These are phyloP conservation scores for Begonia fuchsioides DNA, from an alignment of 306 rosid genomes.

Conservation along the genomic window DNA sequence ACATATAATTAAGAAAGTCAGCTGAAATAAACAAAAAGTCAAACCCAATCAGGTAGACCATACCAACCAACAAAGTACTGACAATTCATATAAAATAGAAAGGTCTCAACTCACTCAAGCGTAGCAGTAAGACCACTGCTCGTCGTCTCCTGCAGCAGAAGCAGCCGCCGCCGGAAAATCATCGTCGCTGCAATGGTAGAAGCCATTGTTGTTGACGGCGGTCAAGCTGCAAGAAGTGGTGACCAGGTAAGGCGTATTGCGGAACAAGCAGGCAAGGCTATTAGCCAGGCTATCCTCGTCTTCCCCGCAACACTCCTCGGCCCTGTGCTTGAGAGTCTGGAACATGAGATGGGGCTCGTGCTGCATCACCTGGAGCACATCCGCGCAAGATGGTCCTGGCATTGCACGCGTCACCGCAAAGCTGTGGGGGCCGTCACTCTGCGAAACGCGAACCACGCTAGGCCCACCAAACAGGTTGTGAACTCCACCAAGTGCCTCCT, in stretches of 20 bases:
- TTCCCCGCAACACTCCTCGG: slow-evolving; percentile 30
- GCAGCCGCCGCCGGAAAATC: slow-evolving; percentile 30
- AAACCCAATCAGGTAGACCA: too few relatives aligned
- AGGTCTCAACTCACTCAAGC: slow-evolving; percentile 23
- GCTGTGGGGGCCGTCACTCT: slow-evolving; percentile 87
- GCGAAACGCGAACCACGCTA: slow-evolving; percentile 72
- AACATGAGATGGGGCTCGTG: slow-evolving; percentile 97
- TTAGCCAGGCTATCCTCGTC: slow-evolving; percentile 28
- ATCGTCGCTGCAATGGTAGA: slow-evolving; percentile 39
- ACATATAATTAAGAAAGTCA: too few relatives aligned
- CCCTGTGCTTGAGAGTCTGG: slow-evolving; percentile 82
- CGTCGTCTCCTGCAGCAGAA: slow-evolving; percentile 33
- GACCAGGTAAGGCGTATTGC: slow-evolving; percentile 62
- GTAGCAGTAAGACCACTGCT: slow-evolving; percentile 51
- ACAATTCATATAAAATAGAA: neutral
- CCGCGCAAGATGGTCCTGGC: slow-evolving; percentile 69
- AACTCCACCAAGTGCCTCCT: slow-evolving; percentile 97
- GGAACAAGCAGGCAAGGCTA: slow-evolving; percentile 44
- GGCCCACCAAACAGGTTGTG: slow-evolving; percentile 95
- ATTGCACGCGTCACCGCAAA: slow-evolving; percentile 75
- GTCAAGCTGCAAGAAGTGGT: slow-evolving; percentile 32
- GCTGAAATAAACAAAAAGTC: too few relatives aligned
- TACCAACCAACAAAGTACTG: too few relatives aligned
- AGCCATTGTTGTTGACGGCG: slow-evolving; percentile 39
- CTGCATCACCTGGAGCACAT: slow-evolving; percentile 95